These are phyloP conservation scores for Vigna hirtella DNA, from an alignment of 306 rosid species.

Conservation along the genomic window DNA sequence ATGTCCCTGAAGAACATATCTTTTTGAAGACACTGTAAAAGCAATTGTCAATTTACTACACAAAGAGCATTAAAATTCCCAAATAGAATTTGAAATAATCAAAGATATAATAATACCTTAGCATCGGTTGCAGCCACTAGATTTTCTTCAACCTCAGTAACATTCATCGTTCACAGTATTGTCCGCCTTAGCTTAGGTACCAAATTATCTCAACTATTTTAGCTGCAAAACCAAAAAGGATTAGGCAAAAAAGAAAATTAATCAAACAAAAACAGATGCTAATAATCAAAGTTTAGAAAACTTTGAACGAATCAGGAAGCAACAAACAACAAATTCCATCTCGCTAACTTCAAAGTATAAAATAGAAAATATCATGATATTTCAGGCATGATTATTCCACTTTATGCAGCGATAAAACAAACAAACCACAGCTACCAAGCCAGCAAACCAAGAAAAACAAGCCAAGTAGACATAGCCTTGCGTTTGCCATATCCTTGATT, in stretches of 20 bases:
- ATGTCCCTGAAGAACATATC: no score
- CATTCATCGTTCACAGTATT: constrained; percentile 67
- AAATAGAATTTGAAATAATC: constrained; percentile 30
- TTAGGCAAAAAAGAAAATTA: constrained; percentile 21
- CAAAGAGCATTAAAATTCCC: constrained; percentile 19
- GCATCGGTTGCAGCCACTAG: constrained; percentile 82
- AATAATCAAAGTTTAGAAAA: constrained; percentile 16
- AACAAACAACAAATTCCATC: constrained; percentile 34
- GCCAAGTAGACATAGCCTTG: constrained; percentile 31
- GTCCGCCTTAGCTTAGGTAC: constrained; percentile 25
- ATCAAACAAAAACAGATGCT: not conserved
- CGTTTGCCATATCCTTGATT: not conserved
- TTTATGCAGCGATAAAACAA: not conserved
- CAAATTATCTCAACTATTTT: constrained; percentile 55
- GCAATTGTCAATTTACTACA: constrained; percentile 13
- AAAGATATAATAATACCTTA: constrained; percentile 62
- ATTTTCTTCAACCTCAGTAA: constrained; percentile 79
- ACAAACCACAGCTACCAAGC: constrained; percentile 14
- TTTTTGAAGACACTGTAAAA: constrained; percentile 25
- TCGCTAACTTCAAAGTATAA: constrained; percentile 4
- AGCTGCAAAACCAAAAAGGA: constrained; percentile 31
- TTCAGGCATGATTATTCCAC: constrained; percentile 23
- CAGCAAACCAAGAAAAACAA: constrained; percentile 34
- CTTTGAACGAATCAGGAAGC: not conserved
- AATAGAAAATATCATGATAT: constrained; percentile 1